Percentiles rank a stretch among this genome's conserved stretches.
Evolutionary conservation across 805 yeast genomes (phyloP).

Genomic region (Lipomyces kockii): DNA sequence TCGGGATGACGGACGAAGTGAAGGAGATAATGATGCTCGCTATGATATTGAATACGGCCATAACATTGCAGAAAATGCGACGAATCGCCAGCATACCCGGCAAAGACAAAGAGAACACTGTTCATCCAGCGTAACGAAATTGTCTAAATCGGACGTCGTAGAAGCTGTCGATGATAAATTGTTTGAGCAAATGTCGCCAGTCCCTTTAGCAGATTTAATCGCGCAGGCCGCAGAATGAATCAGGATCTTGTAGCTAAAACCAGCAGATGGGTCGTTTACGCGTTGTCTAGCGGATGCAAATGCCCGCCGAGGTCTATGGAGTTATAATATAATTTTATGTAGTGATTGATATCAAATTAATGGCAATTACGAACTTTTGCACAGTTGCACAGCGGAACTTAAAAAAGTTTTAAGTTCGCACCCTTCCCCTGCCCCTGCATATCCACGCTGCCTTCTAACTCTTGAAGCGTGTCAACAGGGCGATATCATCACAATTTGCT

Average conservation of each 20-base stretch:
- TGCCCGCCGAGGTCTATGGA: too few species aligned
- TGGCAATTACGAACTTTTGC: too few species aligned
- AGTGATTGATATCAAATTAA: too few species aligned
- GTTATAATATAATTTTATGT: too few species aligned
- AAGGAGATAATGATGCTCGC: neutral
- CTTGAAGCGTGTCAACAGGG: neutral
- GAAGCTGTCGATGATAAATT: conserved; percentile 9
- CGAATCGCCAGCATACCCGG: neutral
- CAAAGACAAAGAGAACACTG: neutral
- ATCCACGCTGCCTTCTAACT: neutral
- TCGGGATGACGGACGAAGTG: neutral
- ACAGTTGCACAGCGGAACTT: too few species aligned
- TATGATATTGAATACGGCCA: neutral
- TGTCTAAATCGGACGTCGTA: neutral
- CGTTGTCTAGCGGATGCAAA: too few species aligned
- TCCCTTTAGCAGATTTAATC: neutral
- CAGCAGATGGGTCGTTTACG: neutral
- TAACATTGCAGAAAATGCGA: neutral
- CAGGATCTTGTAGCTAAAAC: neutral
- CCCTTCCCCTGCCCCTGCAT: neutral
- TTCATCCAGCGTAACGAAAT: neutral
- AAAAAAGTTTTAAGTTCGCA: too few species aligned
- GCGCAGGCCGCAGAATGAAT: neutral
- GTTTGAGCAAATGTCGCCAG: conserved; percentile 24
- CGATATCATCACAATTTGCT: neutral